Conservation (phyloP, 305 asterid species). For the Fraxinus velutina region DNA sequence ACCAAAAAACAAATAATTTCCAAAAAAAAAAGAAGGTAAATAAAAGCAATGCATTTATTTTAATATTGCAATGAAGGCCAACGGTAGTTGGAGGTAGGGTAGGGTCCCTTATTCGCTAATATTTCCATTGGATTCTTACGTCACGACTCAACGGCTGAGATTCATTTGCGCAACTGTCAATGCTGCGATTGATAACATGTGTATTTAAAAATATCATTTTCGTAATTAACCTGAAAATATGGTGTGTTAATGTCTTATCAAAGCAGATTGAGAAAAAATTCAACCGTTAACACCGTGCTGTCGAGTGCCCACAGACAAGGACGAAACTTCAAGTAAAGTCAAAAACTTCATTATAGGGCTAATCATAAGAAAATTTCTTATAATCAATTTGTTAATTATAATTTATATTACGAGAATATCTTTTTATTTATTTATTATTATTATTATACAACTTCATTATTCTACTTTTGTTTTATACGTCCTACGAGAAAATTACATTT, state of each 20-base stretch:
- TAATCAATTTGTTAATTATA: neutral
- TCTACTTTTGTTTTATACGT: neutral
- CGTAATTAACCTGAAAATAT: constrained; percentile 4
- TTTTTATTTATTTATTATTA: neutral
- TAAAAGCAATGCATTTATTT: neutral
- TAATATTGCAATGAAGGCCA: neutral
- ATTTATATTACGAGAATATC: neutral
- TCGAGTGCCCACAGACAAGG: constrained; percentile 19
- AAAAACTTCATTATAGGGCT: constrained; percentile 4
- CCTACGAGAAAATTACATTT: neutral
- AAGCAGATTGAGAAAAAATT: constrained; percentile 4
- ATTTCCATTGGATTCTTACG: neutral
- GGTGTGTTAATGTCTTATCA: neutral
- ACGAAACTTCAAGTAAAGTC: constrained; percentile 29
- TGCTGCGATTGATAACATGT: neutral
- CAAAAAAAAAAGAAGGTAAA: neutral
- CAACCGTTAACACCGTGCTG: constrained; percentile 21
- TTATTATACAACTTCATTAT: neutral
- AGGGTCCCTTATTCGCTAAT: constrained; percentile 10
- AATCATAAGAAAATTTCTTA: constrained; percentile 18
- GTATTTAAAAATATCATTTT: neutral
- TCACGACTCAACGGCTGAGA: constrained; percentile 11
- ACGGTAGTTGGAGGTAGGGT: constrained; percentile 9
- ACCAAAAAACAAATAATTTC: neutral
- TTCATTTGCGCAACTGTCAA: neutral